Evolutionary conservation across 306 rosid species (phyloP).

Genomic region (Albizia julibrissin): DNA sequence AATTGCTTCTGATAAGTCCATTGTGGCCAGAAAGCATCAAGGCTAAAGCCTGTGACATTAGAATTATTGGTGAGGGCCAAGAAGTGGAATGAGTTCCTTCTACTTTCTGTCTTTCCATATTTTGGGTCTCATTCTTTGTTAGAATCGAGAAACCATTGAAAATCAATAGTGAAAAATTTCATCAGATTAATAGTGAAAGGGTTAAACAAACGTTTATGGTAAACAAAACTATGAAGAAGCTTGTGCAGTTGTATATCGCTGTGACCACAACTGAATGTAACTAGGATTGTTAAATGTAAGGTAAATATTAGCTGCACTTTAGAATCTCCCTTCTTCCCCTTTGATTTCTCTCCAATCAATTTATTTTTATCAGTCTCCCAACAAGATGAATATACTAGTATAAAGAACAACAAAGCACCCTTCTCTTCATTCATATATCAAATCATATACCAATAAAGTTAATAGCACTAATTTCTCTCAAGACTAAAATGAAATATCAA

Average conservation of each 20-base stretch:
- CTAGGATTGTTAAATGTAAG: not conserved
- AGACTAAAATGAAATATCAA: not conserved
- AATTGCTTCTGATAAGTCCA: not conserved
- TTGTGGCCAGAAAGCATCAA: not conserved
- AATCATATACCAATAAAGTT: not conserved
- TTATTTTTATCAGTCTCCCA: not conserved
- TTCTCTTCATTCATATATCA: not conserved
- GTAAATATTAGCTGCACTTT: not conserved
- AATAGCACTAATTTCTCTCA: not conserved
- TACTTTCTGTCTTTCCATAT: not conserved
- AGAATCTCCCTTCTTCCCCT: not conserved
- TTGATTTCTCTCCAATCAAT: not conserved
- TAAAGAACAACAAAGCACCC: not conserved
- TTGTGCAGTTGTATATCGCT: not conserved
- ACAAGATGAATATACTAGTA: not conserved
- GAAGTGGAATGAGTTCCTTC: not conserved
- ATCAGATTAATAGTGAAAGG: not conserved
- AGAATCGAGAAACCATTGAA: not conserved
- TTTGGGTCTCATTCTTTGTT: not conserved
- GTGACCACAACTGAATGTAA: not conserved
- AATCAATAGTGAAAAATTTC: not conserved
- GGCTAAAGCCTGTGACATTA: not conserved
- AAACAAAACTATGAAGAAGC: not conserved
- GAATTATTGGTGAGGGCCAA: conserved; percentile 15
- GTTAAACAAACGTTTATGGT: not conserved